Evolutionary conservation across 768 basidiomycete species (phyloP).

Genomic region (Tylopilus sp.): DNA sequence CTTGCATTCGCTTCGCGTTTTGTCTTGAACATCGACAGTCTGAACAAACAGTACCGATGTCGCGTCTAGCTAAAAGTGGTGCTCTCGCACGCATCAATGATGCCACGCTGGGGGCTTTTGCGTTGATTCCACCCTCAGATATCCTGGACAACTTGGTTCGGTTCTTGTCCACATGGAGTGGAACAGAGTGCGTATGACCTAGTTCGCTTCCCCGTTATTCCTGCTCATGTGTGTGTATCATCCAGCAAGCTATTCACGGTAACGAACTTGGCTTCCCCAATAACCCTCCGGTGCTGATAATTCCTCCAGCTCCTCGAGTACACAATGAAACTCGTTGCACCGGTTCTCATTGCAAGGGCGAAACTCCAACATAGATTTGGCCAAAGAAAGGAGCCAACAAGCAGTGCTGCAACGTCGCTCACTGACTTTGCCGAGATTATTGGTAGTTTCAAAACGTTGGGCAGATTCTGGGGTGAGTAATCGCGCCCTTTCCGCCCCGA

Average conservation of each 20-base stretch:
- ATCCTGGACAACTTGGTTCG: constrained; percentile 70
- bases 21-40: neutral
- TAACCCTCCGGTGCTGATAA: neutral
- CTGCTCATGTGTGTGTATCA: constrained; percentile 8
- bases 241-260: constrained; percentile 77
- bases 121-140: constrained; percentile 54
- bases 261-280: neutral
- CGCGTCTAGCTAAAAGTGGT: constrained; percentile 43
- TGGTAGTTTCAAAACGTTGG: constrained; percentile 67
- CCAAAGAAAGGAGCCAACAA: constrained; percentile 48
- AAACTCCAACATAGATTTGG: constrained; percentile 66
- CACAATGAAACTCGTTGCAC: constrained; percentile 63
- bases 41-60: constrained; percentile 38
- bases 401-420: constrained; percentile 50
- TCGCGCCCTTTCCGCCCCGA: neutral
- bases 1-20: neutral
- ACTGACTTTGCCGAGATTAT: constrained; percentile 53
- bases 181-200: constrained; percentile 67
- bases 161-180: constrained; percentile 80
- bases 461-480: constrained; percentile 76
- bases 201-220: constrained; percentile 6
- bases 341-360: constrained; percentile 63
- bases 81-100: constrained; percentile 57
- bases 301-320: constrained; percentile 69
- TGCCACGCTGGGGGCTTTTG: constrained; percentile 59